Base-by-base conservation (phyloP, 2,329 filamentous ascomycete genomes). In the Hansfordia pulvinata region DNA sequence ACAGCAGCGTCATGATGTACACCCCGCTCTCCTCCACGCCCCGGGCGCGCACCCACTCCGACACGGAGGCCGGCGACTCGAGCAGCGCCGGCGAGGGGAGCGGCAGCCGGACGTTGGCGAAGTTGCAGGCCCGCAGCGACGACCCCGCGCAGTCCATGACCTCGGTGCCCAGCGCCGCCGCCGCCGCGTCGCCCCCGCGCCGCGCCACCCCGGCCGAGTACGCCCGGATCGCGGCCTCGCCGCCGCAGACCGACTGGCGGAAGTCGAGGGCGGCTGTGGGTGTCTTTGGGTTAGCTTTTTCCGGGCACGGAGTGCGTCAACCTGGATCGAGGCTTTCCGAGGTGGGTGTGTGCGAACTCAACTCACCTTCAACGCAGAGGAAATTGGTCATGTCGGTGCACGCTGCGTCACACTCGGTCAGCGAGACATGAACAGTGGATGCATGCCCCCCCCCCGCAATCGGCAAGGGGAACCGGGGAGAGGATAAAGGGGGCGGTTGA, bases 91-190 rank as follows among this genome's bases (percentile, higher is more conserved):
- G 34, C 8, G 44, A 17, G 13, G 34, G 32, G 8, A 49, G 36
- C 7, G 75, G 74, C 28, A 80, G 46, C 11, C 60, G 50, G 1
- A 80, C 61, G 35, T 74, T 78, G 2, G 57, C 50, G 48, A 80
- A 56, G 27, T 54, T 60, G 45, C 71, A 76, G 15, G 57, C 48
- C 3, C 50, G 45, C 20, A 46, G 30, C 17, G 39, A 40, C 3
- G 45, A 47, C 2, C 54, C 47, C 10, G 40, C 34, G 20, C 60
- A 58, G 26, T 73, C 61, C 49, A 79, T 48, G 1, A 77, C 56
- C 17, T 74, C 62, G 0, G 74, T 78, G 1, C 62, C 65, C 0
- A 78, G 49, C 1, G 56, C 50, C 3, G 47, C 38, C 0, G 69
- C 65, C 0, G 68, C 59, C 1, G 58, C 36, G 15, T 58, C 54